These are phyloP conservation scores for Scorias spongiosa DNA, from an alignment of 2,329 filamentous ascomycete genomes.

Conservation along the genomic window DNA sequence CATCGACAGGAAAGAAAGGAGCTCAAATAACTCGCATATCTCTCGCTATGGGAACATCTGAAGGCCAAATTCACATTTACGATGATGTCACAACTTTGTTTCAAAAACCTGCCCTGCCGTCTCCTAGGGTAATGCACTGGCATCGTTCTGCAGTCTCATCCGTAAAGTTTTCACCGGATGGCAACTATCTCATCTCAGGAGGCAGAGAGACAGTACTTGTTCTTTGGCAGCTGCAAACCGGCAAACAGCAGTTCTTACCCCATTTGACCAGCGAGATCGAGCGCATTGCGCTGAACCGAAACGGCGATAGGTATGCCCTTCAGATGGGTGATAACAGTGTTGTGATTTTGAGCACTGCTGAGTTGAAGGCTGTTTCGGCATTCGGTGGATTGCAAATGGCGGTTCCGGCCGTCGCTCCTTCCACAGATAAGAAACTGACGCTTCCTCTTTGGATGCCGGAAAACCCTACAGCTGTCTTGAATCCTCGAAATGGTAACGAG, in stretches of 20 bases:
- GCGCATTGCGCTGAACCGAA: slow-evolving; percentile 66
- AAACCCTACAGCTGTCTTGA: slow-evolving; percentile 21
- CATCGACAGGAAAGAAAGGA: background rate
- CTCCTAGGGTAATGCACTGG: slow-evolving; percentile 69
- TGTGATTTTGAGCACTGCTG: slow-evolving; percentile 79
- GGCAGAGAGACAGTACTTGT: slow-evolving; percentile 80
- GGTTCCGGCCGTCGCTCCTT: background rate
- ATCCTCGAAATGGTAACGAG: slow-evolving; percentile 25
- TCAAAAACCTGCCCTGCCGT: slow-evolving; percentile 17
- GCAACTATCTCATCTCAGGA: slow-evolving; percentile 92
- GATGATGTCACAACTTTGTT: slow-evolving; percentile 26
- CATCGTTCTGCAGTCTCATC: slow-evolving; percentile 71
- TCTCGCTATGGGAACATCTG: slow-evolving; percentile 58
- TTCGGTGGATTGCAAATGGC: slow-evolving; percentile 62
- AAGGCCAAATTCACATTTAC: slow-evolving; percentile 70
- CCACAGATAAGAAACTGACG: slow-evolving; percentile 1
- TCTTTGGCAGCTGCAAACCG: slow-evolving; percentile 85
- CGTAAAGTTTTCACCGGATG: slow-evolving; percentile 84
- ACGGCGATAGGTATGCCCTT: slow-evolving; percentile 66
- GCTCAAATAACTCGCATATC: background rate
- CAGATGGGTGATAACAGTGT: slow-evolving; percentile 84
- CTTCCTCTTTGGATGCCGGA: background rate
- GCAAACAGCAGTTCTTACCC: slow-evolving; percentile 69
- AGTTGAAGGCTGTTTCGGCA: slow-evolving; percentile 71
- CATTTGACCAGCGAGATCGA: slow-evolving; percentile 77